A percentile compares a stretch with the other conserved stretches of the same genome.
Conservation (phyloP, 139 green algal species). For the Volvox reticuliferus region DNA sequence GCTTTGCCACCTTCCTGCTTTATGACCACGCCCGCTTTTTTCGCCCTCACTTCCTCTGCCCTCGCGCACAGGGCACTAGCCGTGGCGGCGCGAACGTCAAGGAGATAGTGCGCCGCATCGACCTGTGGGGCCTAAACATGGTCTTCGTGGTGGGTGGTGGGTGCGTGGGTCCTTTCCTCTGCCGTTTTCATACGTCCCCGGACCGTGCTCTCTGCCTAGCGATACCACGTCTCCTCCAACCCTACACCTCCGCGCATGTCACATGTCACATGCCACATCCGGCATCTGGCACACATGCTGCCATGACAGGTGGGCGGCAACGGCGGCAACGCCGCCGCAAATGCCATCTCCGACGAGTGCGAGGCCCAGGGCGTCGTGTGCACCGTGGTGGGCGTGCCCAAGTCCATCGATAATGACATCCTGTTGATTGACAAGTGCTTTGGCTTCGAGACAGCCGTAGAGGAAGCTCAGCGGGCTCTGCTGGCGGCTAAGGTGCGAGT, state of each 20-base stretch:
- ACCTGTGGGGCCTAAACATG: constrained; percentile 94
- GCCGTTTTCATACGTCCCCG: too few relatives aligned
- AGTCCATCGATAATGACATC: constrained; percentile 99
- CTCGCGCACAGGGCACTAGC: constrained; percentile 85
- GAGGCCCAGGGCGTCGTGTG: constrained; percentile 79
- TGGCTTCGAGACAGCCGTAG: constrained; percentile 90
- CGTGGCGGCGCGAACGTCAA: constrained; percentile 93
- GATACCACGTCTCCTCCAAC: too few relatives aligned
- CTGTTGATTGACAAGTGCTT: constrained; percentile 80
- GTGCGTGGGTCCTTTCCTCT: too few relatives aligned
- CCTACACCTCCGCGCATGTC: too few relatives aligned
- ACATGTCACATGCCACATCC: too few relatives aligned
- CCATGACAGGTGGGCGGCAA: constrained; percentile 75
- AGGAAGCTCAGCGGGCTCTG: constrained; percentile 82
- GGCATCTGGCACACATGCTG: too few relatives aligned
- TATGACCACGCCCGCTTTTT: too few relatives aligned
- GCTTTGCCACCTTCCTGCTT: too few relatives aligned
- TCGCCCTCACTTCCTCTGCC: too few relatives aligned
- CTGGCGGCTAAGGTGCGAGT: constrained; percentile 70
- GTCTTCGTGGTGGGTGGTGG: constrained; percentile 85
- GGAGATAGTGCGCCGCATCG: constrained; percentile 92
- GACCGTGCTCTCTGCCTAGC: too few relatives aligned
- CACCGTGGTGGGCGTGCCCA: constrained; percentile 92
- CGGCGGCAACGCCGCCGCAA: constrained; percentile 88
- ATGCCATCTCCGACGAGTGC: constrained; percentile 88